Evolutionary conservation across 202 grass and related monocot genomes (phyloP), one percentile per base, ranked within the genome.

Genomic region (Panicum hallii): DNA sequence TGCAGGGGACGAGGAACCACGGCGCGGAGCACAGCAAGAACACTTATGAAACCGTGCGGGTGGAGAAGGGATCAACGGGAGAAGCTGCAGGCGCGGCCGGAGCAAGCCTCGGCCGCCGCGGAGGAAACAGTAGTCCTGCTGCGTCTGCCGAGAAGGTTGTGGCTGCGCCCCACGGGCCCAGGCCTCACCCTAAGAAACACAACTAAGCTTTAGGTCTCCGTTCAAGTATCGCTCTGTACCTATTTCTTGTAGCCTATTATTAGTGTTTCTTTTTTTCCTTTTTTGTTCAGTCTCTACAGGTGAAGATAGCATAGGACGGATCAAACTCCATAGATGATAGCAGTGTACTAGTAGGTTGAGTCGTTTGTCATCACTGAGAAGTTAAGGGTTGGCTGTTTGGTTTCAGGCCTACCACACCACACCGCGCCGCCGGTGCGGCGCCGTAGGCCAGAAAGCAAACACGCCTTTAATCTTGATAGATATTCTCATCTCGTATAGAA

Each of bases 171-270:
- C 28, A 0, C 3, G 76, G 84, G 2, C 87, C 90, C 23, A 53
- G 22, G 53, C 77, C 87, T 77, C 90, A 92, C 72, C 87, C 90
- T 3, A 83, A 86, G 46, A 89, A 92, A 22, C 87, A 92, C 58
- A 92, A 92, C 80, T 89, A 71, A 64, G 28, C 6, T 64, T 34
- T 26, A 63, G n/a, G 15, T 77, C 5, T 16, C 40, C 9, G 75
- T 62, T 67, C 45, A 22, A 48, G 7, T 64, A 3, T 16, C 22
- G 61, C 32, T 32, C 3, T 84, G 83, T 90, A 82, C 65, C 55
- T 82, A 78, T 56, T 86, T 72, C 26, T 82, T 82, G 70, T 78
- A 86, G 78, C 50, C 19, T 76, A 26, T 26, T 26, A 26, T 26
- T 26, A 48, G 20, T 43, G 16, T 32, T 22, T 20, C 50, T 28